Evolutionary conservation across 106 monocot species (phyloP), one percentile per base, ranked within the genome.

Genomic region (Triglochin maritima): DNA sequence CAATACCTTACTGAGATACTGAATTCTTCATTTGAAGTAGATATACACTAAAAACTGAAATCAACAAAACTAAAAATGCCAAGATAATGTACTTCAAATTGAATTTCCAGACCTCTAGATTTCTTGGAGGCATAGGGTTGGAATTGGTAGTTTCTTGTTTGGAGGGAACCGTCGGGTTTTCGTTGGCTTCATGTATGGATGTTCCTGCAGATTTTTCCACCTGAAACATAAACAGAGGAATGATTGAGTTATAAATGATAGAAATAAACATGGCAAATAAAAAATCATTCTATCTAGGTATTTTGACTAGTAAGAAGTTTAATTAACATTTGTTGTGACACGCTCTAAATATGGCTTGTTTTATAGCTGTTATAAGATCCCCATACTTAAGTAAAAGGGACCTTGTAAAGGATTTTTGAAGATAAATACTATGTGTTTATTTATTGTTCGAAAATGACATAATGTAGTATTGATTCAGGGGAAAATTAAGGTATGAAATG

Each of bases 211-310:
- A 45, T 12, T 6, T 62, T 45, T 62, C 44, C 14, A 46, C 45
- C 62, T 62, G 62, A 62, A 62, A 45, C 43, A 45, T 9, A 60
- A 60, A 60, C 5, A 60, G 60, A 60, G 14, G 5, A 46, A 8
- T 45, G 11, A 3, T 44, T 4, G 9, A 44, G 45, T 45, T 5
- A n/a, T 3, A 4, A 9, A 55, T 55, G 13, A 55, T 12, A 3
- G 10, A 9, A 9, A 55, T 55, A 3, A 12, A 6, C 11, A n/a
- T 6, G 14, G 6, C 10, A 55, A 55, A 55, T 55, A 12, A n/a
- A 12, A 55, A 55, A 12, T 55, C 13, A 12, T 55, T 55, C 55
- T 55, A 12, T 9, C 3, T 8, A n/a, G 3, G 14, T 8, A 9
- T 55, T 3, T 55, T 10, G 3, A 55, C 13, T 55, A 55, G 55